Evolutionary conservation across 176 grass and related monocot genomes (phyloP), one percentile per base, ranked within the genome.

Genomic region (Cymbopogon citratus): DNA sequence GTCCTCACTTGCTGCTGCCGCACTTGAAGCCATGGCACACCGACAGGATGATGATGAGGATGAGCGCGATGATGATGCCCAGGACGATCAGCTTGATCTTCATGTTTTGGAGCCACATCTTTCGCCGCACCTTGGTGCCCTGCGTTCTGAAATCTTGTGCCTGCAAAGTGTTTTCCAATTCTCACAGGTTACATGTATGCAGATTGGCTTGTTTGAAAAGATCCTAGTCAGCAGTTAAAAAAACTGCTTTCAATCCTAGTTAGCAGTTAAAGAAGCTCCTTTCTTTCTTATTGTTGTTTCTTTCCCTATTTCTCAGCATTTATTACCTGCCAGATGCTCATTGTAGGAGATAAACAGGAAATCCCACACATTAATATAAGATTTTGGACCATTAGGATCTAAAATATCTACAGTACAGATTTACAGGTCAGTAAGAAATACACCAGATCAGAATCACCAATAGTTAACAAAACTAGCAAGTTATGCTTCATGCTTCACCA

Each of bases 41-140:
- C 1, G 94, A 97, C 81, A 97, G 84, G 76, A 97, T 79, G 64
- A 97, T 97, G 85, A 97, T 94, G 34, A 97, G 94, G 39, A 97
- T 94, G 26, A 97, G 81, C 7, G 91, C 94, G 7, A 97, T 90
- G 54, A 97, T 97, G 45, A 97, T 97, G 23, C 87, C 91, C 23
- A 97, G 78, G 25, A 97, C 94, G 23, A 97, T 97, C 19, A 97
- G 89, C 82, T 97, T 97, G 77, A 97, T 91, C 89, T 97, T 97
- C 94, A 97, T 97, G 76, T 97, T 97, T 78, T 97, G 91, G 18
- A 97, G 63, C 94, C 94, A 97, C 94, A 97, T 97, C 89, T 97
- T 97, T 77, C 94, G 63, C 60, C 91, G 87, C 81, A 97, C 87
- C 61, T 94, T 81, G 35, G 91, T 88, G 18, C 94, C 94, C 73